Evolutionary conservation across 2,329 filamentous ascomycete species (phyloP).

Genomic region (Xylaria sp.): DNA sequence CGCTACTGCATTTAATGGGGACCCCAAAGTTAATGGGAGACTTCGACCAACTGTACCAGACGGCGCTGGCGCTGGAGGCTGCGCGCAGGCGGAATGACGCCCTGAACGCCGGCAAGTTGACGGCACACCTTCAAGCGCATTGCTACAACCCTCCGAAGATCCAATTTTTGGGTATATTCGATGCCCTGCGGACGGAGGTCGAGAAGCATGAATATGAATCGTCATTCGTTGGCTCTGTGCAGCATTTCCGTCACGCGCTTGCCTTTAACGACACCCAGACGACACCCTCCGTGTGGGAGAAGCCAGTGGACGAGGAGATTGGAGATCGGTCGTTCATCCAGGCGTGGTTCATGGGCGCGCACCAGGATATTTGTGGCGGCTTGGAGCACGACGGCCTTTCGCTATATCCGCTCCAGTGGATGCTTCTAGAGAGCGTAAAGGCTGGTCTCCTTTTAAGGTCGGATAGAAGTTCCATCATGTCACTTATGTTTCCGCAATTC

Average conservation of each 20-base stretch:
- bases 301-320: slow-evolving; percentile 2
- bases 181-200: slow-evolving; percentile 5
- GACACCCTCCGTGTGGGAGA: slow-evolving; percentile 5
- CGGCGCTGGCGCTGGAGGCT: slow-evolving; percentile 8
- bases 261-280: slow-evolving; percentile 31
- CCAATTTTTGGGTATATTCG: slow-evolving; percentile 24
- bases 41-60: slow-evolving; percentile 32
- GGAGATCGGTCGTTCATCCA: slow-evolving; percentile 23
- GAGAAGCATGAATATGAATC: slow-evolving; percentile 34
- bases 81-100: slow-evolving; percentile 18
- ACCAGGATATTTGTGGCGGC: slow-evolving; percentile 31
- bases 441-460: slow-evolving; percentile 23
- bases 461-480: slow-evolving; percentile 6
- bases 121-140: slow-evolving; percentile 13
- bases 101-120: slow-evolving; percentile 21
- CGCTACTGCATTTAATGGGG: slow-evolving; percentile 25
- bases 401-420: slow-evolving; percentile 33
- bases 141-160: slow-evolving; percentile 22
- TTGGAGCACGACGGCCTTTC: slow-evolving; percentile 30
- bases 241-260: slow-evolving; percentile 31
- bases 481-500: slow-evolving; percentile 30
- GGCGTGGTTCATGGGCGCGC: slow-evolving; percentile 32
- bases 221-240: slow-evolving; percentile 24
- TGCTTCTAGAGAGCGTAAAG: slow-evolving; percentile 31
- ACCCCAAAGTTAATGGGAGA: slow-evolving; percentile 22